Evolutionary conservation across 2,329 filamentous ascomycete genomes (phyloP), one percentile per base, ranked within the genome.

Genomic region (Shiraia sp.): DNA sequence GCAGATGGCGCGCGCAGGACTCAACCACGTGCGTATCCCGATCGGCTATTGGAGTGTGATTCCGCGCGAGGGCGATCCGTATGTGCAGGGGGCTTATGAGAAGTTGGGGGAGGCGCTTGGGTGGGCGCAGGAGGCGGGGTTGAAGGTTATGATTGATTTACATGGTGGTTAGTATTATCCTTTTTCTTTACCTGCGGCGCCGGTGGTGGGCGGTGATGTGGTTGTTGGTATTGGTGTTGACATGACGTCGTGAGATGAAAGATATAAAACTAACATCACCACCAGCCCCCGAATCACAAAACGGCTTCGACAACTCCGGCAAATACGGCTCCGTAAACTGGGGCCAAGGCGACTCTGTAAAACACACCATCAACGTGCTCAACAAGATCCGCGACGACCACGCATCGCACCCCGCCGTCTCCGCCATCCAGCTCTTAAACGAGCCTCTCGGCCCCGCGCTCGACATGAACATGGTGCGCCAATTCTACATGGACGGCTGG

Each of bases 301-400:
- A 86, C 47, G 83, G 83, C 3, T 86, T 85, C 59, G 83, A 86
- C 65, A 86, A 86, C 67, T 82, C 78, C 39, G 83, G 83, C 32
- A 73, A 70, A 31, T 68, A 71, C 13, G 77, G 77, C 4, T 31
- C 49, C 5, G 68, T 80, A n/a, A 55, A 51, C 28, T 76, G 74
- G 73, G 70, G 65, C 4, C 69, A 73, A 52, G 72, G 72, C 33
- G 66, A 74, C 40, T 70, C 71, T 4, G 59, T 75, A 10, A 40
- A 42, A 2, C 59, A 74, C 42, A 75, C 74, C 10, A 63, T 64
- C 10, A 62, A 59, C 8, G 74, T 74, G 8, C 54, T 76, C 14
- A 73, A 73, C 61, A 73, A 73, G 61, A 69, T 76, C 48, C 67
- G 72, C 28, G 72, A 76, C 40, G 73, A 75, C 40, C 59, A 71